Evolutionary conservation across 108 stramenopile genomes (phyloP).

Genomic region (Skeletonema grethae): DNA sequence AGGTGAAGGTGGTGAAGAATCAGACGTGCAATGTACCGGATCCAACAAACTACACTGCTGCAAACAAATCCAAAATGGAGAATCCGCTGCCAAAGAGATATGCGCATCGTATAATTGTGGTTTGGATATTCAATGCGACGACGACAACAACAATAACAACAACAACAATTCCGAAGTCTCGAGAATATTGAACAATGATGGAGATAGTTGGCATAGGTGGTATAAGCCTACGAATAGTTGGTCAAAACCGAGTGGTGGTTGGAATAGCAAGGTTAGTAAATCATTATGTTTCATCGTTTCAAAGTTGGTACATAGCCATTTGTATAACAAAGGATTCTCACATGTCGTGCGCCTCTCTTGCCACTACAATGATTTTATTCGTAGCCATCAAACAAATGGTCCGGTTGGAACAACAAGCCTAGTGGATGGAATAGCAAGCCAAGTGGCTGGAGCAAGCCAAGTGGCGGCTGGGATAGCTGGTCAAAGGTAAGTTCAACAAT

Average conservation of each 20-base stretch:
- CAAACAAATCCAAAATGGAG: too few relatives aligned
- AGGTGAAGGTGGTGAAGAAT: background rate
- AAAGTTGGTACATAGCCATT: too few relatives aligned
- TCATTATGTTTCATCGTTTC: background rate
- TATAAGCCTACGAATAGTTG: background rate
- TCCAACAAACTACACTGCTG: too few relatives aligned
- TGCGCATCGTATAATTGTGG: too few relatives aligned
- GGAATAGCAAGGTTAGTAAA: background rate
- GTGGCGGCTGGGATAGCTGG: background rate
- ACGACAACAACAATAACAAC: too few relatives aligned
- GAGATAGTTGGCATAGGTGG: background rate
- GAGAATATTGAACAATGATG: too few relatives aligned
- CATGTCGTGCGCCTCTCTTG: background rate
- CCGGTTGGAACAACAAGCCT: too few relatives aligned
- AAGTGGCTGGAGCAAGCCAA: background rate
- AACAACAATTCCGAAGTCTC: too few relatives aligned
- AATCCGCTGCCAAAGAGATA: too few relatives aligned
- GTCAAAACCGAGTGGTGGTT: background rate
- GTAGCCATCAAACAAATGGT: background rate
- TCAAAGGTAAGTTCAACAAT: background rate
- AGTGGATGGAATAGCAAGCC: background rate
- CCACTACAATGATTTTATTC: too few relatives aligned
- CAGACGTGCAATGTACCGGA: background rate
- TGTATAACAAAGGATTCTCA: background rate
- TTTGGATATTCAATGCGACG: too few relatives aligned